Conservation (phyloP, 768 basidiomycete species). For the Polyporus arcularius region DNA sequence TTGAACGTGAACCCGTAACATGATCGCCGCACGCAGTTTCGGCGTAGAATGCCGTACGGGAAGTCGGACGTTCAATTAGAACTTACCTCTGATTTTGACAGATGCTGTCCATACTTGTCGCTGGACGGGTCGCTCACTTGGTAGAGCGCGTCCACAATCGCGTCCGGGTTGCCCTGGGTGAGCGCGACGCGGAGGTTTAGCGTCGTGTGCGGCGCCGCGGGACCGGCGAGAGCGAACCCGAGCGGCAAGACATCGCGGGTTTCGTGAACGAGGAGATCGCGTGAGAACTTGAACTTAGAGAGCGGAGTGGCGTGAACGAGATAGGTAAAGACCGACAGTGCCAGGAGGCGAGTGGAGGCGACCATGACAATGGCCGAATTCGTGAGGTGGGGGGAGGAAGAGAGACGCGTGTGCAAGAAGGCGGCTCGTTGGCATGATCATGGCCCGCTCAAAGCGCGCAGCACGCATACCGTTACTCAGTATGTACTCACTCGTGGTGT, state of each 20-base stretch:
- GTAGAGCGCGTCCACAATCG: slow-evolving; percentile 28
- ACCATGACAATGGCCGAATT: slow-evolving; percentile 4
- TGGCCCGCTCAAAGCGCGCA: too few relatives aligned
- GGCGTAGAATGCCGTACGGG: too few relatives aligned
- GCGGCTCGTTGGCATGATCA: neutral
- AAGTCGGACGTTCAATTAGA: neutral
- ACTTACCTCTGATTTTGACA: slow-evolving; percentile 31
- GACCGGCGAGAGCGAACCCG: slow-evolving; percentile 18
- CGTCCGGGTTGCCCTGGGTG: slow-evolving; percentile 24
- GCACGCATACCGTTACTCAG: too few relatives aligned
- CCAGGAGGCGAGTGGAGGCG: slow-evolving; percentile 15
- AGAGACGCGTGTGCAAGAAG: neutral
- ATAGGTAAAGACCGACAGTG: slow-evolving; percentile 13
- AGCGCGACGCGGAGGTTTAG: slow-evolving; percentile 32
- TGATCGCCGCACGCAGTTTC: too few relatives aligned
- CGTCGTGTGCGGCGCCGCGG: slow-evolving; percentile 19
- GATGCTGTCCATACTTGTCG: slow-evolving; percentile 27
- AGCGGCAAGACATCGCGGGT: slow-evolving; percentile 7
- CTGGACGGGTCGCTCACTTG: slow-evolving; percentile 28
- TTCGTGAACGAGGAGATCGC: slow-evolving; percentile 21
- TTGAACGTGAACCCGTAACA: neutral
- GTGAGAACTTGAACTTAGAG: slow-evolving; percentile 2
- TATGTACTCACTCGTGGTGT: too few relatives aligned
- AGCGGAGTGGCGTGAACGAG: slow-evolving; percentile 13
- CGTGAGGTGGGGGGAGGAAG: neutral